A percentile compares a stretch with the other conserved stretches of the same genome.
Conservation (phyloP, 345 rosid species). For the Pistacia integerrima region DNA sequence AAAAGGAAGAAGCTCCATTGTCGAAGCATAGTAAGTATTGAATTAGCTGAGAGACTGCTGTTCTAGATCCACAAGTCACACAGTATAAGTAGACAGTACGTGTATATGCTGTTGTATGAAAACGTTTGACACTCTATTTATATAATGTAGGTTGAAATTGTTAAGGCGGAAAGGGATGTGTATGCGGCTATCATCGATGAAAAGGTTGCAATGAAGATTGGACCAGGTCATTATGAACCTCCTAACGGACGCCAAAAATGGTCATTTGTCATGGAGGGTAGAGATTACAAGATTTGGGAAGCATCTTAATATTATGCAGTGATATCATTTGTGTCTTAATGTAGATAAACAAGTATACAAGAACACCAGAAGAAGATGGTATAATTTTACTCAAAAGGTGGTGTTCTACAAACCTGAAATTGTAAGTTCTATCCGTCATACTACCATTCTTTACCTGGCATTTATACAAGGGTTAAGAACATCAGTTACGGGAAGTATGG, state of each 20-base stretch:
- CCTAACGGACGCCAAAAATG: constrained; percentile 53
- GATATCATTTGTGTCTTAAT: neutral
- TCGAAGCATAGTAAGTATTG: constrained; percentile 67
- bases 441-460: neutral
- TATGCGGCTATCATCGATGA: constrained; percentile 84
- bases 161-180: constrained; percentile 76
- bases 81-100: no score
- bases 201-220: constrained; percentile 85
- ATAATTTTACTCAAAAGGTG: constrained; percentile 2
- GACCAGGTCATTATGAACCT: constrained; percentile 90
- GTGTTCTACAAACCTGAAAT: neutral
- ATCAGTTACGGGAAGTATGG: neutral
- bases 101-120: neutral
- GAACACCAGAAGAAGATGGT: neutral
- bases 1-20: constrained; percentile 77
- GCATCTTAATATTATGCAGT: constrained; percentile 39
- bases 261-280: constrained; percentile 70
- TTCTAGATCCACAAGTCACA: neutral
- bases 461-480: neutral
- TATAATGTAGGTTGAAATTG: constrained; percentile 59
- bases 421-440: neutral
- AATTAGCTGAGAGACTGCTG: neutral
- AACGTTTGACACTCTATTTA: constrained; percentile 2
- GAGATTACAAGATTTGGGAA: constrained; percentile 93
- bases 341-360: neutral